These are phyloP conservation scores for Ogataea paradorogensis DNA, from an alignment of 805 yeast species.

Conservation along the genomic window DNA sequence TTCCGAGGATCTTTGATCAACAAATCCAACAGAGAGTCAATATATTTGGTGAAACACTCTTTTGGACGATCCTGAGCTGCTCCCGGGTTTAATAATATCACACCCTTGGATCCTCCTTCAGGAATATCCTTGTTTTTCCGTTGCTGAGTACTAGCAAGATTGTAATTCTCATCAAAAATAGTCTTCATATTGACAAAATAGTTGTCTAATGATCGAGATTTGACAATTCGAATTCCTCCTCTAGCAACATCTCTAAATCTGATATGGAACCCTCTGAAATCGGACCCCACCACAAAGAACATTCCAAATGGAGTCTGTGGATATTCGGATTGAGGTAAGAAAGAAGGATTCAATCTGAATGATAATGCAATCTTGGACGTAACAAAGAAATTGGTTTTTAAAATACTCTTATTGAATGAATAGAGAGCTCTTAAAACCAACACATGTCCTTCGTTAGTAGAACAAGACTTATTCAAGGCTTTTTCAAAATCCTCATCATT, in stretches of 20 bases:
- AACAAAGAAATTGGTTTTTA: slow-evolving; percentile 91
- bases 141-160: slow-evolving; percentile 94
- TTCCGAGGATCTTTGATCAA: slow-evolving; percentile 69
- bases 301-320: slow-evolving; percentile 93
- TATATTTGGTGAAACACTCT: slow-evolving; percentile 86
- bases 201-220: slow-evolving; percentile 80
- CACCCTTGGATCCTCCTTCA: slow-evolving; percentile 99
- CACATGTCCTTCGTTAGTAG: slow-evolving; percentile 77
- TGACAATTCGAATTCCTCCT: slow-evolving; percentile 96
- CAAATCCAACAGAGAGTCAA: slow-evolving; percentile 86
- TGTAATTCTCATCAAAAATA: slow-evolving; percentile 94
- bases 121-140: slow-evolving; percentile 97
- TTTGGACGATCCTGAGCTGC: slow-evolving; percentile 74
- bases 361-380: slow-evolving; percentile 94
- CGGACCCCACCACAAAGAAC: slow-evolving; percentile 94
- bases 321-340: slow-evolving; percentile 82
- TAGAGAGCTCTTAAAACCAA: slow-evolving; percentile 79
- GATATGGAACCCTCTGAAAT: slow-evolving; percentile 95
- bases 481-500: slow-evolving; percentile 72
- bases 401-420: slow-evolving; percentile 78
- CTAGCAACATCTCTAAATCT: slow-evolving; percentile 96
- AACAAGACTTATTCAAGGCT: slow-evolving; percentile 62
- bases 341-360: slow-evolving; percentile 82
- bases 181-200: slow-evolving; percentile 82
- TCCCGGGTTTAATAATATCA: slow-evolving; percentile 73